Percentiles rank a stretch among this genome's conserved stretches.
phyloP scores from a whole-genome alignment of 495 filamentous ascomycete species.

The Parathielavia appendiculata region DNA sequence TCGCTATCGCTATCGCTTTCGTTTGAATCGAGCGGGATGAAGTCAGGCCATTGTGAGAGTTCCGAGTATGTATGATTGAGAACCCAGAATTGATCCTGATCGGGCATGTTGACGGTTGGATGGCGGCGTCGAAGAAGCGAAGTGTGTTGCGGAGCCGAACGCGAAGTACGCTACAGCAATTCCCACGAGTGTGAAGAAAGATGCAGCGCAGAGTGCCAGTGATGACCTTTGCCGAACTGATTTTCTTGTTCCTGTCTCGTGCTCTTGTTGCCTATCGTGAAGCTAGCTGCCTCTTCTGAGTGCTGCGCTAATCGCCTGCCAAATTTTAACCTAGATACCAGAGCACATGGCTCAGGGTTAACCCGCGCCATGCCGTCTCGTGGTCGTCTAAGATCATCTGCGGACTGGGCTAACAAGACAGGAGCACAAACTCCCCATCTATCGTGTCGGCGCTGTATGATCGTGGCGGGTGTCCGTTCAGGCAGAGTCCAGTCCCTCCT shows the following conservation, averaged over 20 bases:
- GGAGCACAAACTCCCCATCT: constrained; percentile 31
- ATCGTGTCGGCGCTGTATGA: constrained; percentile 16
- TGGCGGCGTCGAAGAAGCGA: constrained; percentile 3
- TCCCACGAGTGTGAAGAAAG: constrained; percentile 32
- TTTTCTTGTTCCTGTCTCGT: constrained; percentile 46
- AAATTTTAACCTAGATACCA: constrained; percentile 35
- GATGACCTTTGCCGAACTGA: constrained; percentile 31
- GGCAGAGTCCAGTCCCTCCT: constrained; percentile 22
- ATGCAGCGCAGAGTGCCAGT: constrained; percentile 33
- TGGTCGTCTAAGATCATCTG: constrained; percentile 44
- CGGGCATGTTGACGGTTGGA: constrained; percentile 4
- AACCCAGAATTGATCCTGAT: not conserved
- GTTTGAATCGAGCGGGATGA: constrained; percentile 13
- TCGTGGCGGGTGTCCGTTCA: constrained; percentile 3
- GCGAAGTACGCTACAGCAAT: constrained; percentile 29
- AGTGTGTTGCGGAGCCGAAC: not conserved
- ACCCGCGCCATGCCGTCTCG: constrained; percentile 27
- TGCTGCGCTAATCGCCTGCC: constrained; percentile 48
- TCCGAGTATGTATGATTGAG: not conserved
- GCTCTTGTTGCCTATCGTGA: constrained; percentile 57
- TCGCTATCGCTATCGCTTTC: constrained; percentile 6
- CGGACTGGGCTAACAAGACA: constrained; percentile 44
- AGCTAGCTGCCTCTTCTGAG: constrained; percentile 46
- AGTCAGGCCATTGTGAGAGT: constrained; percentile 1
- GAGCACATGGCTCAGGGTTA: constrained; percentile 9